Evolutionary conservation across 2,329 filamentous ascomycete genomes (phyloP), one percentile per base, ranked within the genome.

Genomic region (Fusarium burgessii): DNA sequence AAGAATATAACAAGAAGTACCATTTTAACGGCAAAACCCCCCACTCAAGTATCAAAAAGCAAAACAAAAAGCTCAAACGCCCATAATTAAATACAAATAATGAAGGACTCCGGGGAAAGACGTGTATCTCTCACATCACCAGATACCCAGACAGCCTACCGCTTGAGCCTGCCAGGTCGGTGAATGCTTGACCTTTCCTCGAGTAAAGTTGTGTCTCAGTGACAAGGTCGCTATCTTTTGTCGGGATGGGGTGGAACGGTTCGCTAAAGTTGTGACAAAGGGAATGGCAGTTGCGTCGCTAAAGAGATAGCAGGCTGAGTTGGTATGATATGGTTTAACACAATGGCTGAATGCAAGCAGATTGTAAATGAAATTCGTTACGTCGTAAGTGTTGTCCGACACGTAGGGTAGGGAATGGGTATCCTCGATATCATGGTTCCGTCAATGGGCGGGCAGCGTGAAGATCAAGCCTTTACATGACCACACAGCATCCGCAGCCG

Each of bases 401-500:
- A 73, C 71, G 49, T 70, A 55, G 46, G 54, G 46, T 57, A 47
- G 56, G 58, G 45, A 62, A 45, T 62, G 47, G 57, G 46, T 66
- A 50, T 58, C 56, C 36, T 69, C 45, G 62, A 58, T 60, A 64
- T 61, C 52, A 46, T 59, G 45, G 54, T 41, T 43, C 13, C 27
- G 41, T 59, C 27, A 23, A 43, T 45, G 13, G 38, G 15, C 9
- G 18, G n/a, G 25, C 13, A n/a, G 14, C 29, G 35, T 51, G 3
- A 12, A 35, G 47, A 29, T 40, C 9, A 20, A 20, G 25, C 32
- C 51, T 41, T 80, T 78, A 87, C 85, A 87, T 87, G 68, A 87
- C 80, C 52, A 85, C 78, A 70, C 85, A 87, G 79, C 85, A 87
- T 49, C 83, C 84, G 70, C 85, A 86, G n/a, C 83, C 83, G 7